Base-by-base conservation (phyloP, 129 eudicot species). In the Artemisia tridentata region DNA sequence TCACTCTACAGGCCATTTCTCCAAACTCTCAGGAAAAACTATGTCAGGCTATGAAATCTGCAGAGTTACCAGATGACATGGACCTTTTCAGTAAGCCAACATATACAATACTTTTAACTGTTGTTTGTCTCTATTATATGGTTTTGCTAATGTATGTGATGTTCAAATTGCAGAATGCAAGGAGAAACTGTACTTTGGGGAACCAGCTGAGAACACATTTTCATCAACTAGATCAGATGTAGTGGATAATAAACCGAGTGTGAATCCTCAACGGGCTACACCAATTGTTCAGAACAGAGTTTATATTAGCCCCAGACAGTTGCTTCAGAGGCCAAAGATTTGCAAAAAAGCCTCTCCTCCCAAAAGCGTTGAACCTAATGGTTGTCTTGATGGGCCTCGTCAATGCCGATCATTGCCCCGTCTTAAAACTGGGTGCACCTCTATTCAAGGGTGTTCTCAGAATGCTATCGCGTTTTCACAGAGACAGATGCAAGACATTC, bases 401-500 rank as follows among this genome's bases (percentile, higher is more conserved):
- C 59, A 69, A 71, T 79, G 90, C 69, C 95, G 85, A 62, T 74
- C 84, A 16, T 69, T 82, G 52, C 88, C 88, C 76, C 83, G 75
- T 69, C 60, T 86, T 65, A 84, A 82, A 74, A 85, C 88, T 51
- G 86, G 83, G 31, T 85, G 92, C 68, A 85, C 83, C 72, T 85
- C 96, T 34, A 69, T 83, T 43, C 77, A 82, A 82, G 80, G 81
- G 48, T 90, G 97, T 62, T 79, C 95, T 3, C 86, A 84, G 76
- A 82, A 85, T 81, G 97, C 96, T 59, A 79, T 95, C 74, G 86
- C 86, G 45, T 95, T 95, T 72, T 95, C 99, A 59, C 91, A 86
- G 85, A 80, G 87, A 65, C 99, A 95, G 75, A 84, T 95, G 97
- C 87, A 80, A 16, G 97, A 90, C 75, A 81, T 84, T 73, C 96